Conservation (phyloP, 2,329 filamentous ascomycete species). For the Colletotrichum salicis region DNA sequence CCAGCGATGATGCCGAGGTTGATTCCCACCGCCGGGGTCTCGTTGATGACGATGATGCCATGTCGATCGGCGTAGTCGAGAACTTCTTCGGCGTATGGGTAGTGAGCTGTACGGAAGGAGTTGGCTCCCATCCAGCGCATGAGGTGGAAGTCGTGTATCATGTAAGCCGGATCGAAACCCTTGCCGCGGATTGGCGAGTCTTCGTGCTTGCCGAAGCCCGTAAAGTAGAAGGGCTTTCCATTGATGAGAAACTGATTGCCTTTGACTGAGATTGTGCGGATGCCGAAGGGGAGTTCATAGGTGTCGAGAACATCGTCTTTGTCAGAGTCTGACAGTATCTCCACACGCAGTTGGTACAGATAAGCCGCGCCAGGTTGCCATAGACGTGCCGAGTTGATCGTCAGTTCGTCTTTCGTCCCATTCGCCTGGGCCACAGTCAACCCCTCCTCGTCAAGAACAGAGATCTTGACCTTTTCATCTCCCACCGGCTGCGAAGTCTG, state of each 20-base stretch:
- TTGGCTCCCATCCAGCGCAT: conserved; percentile 45
- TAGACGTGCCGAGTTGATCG: conserved; percentile 36
- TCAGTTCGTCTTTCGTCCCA: conserved; percentile 30
- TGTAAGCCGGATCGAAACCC: conserved; percentile 43
- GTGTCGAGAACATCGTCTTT: conserved; percentile 29
- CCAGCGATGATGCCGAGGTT: conserved; percentile 37
- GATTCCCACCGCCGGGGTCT: conserved; percentile 43
- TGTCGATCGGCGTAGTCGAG: conserved; percentile 43
- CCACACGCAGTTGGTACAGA: conserved; percentile 40
- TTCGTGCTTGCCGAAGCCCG: conserved; percentile 44
- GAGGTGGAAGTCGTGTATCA: conserved; percentile 45
- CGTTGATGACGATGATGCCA: conserved; percentile 43
- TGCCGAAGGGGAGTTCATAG: conserved; percentile 39
- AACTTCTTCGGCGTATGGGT: conserved; percentile 45
- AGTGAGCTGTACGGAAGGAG: conserved; percentile 45
- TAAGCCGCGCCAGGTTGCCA: conserved; percentile 44
- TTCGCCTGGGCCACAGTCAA: conserved; percentile 16
- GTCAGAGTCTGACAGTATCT: conserved; percentile 29
- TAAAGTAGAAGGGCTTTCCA: conserved; percentile 43
- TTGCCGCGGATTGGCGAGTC: conserved; percentile 42
- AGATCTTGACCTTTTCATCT: neutral
- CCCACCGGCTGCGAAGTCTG: neutral
- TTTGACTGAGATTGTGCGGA: conserved; percentile 38
- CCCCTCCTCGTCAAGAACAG: conserved; percentile 30
- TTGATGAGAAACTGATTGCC: conserved; percentile 42